Base-by-base conservation (phyloP, 805 yeast species). In the Saturnispora ahearnii region DNA sequence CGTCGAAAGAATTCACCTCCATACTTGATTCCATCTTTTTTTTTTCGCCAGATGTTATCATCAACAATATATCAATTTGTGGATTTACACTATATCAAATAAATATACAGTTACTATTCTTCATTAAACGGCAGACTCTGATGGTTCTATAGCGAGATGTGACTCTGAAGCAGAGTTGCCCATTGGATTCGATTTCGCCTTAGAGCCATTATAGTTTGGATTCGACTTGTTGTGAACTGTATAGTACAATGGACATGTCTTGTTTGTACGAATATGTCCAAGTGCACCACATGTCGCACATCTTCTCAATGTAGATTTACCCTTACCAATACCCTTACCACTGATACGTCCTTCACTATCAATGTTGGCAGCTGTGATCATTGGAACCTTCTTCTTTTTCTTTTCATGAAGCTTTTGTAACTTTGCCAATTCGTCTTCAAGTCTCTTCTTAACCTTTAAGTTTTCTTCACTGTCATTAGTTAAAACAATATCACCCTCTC, bases 211-310 rank as follows among this genome's bases (percentile, higher is more conserved):
- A 45, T 65, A 64, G 45, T 64, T 62, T 5, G 69, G 69, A 51
- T 65, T 63, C 9, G 68, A 64, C 48, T 64, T 64, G 52, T 65
- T 65, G 44, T 64, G 67, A 22, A 64, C 62, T 11, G 68, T 64
- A 53, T 77, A 79, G 62, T 86, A 91, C 77, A 89, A 74, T 13
- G 98, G 99, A 69, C 99, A 91, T 2, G 91, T 71, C 55, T 84
- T 84, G 63, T 88, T 89, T 2, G 99, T 91, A 63, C 93, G 77
- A 54, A 91, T 91, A 64, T 91, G 99, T 0, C 98, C 99, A 55
- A 86, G 75, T 11, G 91, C 93, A 22, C 98, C 98, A 73, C 99
- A 91, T 0, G 93, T 84, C 3, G 95, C 90, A 69, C 99, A 91
- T 61, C 87, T 79, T 63, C 99, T 73, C 8, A 84, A 82, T 5